A percentile compares a stretch with the other conserved stretches of the same genome.
Evolutionary conservation across 2,329 filamentous ascomycete genomes (phyloP).

Genomic region (Colletotrichum destructivum): DNA sequence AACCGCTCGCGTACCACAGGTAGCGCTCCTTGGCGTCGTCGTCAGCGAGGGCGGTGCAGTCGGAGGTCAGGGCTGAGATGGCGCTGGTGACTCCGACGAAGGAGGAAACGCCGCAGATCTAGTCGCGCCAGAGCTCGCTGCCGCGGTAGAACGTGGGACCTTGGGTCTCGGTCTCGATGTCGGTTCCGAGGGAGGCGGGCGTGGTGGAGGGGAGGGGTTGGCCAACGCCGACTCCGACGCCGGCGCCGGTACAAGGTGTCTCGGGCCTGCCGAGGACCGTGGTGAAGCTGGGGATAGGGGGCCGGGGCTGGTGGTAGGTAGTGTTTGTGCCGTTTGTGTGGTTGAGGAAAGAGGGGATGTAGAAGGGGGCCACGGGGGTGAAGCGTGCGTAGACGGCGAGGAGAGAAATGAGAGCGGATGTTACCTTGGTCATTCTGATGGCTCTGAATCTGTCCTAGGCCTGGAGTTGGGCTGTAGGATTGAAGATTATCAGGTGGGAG

Average conservation of each 20-base stretch:
- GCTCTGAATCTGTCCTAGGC: neutral
- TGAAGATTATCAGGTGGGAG: neutral
- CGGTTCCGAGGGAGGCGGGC: neutral
- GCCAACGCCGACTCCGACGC: too few species aligned
- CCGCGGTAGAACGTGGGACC: constrained; percentile 10
- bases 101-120: constrained; percentile 24
- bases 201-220: too few species aligned
- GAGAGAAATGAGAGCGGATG: neutral
- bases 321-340: constrained; percentile 8
- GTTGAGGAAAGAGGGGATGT: constrained; percentile 13
- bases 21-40: neutral
- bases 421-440: constrained; percentile 24
- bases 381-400: constrained; percentile 10
- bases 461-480: neutral
- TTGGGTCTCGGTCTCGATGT: neutral
- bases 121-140: neutral
- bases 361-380: neutral
- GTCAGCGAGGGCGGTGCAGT: constrained; percentile 27
- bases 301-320: neutral
- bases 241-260: neutral
- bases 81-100: constrained; percentile 14
- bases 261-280: neutral
- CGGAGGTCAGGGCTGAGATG: constrained; percentile 7
- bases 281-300: neutral
- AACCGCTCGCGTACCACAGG: constrained; percentile 11